A percentile compares a stretch with the other conserved stretches of the same genome.
Conservation (phyloP, 768 basidiomycete genomes). For the Dendrothele bispora region DNA sequence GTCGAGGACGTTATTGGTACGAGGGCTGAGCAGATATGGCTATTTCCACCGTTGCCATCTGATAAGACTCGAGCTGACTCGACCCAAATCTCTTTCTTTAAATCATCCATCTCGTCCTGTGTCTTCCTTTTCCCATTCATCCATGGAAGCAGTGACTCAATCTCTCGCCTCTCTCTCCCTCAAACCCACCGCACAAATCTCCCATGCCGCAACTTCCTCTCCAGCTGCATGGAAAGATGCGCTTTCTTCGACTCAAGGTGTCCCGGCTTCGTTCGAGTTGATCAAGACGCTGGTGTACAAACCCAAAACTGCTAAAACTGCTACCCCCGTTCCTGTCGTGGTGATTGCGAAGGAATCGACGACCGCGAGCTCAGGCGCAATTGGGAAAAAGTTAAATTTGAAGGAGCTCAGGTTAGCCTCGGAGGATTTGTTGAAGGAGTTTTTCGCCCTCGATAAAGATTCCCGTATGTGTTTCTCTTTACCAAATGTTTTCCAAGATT, state of each 20-base stretch:
- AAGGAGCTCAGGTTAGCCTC: conserved; percentile 88
- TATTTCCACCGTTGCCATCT: conserved; percentile 9
- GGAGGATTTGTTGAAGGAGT: conserved; percentile 83
- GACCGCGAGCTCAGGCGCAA: conserved; percentile 74
- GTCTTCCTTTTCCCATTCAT: conserved; percentile 7
- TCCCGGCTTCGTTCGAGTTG: conserved; percentile 65
- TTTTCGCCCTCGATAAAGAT: conserved; percentile 84
- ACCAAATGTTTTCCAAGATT: no score
- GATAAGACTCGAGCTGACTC: conserved; percentile 9
- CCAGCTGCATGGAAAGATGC: conserved; percentile 78
- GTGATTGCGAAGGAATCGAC: conserved; percentile 84
- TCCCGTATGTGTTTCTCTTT: conserved; percentile 58
- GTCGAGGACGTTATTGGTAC: not conserved
- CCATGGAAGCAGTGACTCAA: conserved; percentile 35
- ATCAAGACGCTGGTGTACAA: conserved; percentile 94
- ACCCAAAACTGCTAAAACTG: conserved; percentile 92
- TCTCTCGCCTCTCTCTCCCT: conserved; percentile 58
- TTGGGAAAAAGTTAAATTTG: conserved; percentile 78
- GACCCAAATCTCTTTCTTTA: not conserved
- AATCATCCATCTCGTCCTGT: not conserved
- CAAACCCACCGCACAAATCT: conserved; percentile 47
- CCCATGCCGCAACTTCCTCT: conserved; percentile 64
- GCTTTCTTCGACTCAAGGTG: conserved; percentile 49
- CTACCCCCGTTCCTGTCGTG: conserved; percentile 80
- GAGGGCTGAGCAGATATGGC: conserved; percentile 7